Percentiles rank a stretch among this genome's conserved stretches.
Evolutionary conservation across 2,329 filamentous ascomycete species (phyloP).

Genomic region (Fusarium sp.): DNA sequence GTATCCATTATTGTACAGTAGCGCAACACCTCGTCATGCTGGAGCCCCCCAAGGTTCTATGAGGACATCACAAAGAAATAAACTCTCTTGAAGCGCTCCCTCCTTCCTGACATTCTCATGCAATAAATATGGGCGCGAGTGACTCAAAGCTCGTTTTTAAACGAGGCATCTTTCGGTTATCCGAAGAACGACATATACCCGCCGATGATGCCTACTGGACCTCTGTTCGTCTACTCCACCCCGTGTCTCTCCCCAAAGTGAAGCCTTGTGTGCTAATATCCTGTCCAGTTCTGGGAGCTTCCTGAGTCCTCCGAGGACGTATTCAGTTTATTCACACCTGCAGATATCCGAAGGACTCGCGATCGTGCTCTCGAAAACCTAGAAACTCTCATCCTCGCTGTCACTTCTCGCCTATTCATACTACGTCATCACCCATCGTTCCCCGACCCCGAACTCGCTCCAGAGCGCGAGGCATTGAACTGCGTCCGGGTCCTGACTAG

Average conservation of each 20-base stretch:
- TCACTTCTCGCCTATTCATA: constrained; percentile 84
- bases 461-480: constrained; percentile 90
- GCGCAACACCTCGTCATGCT: constrained; percentile 32
- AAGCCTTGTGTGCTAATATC: constrained; percentile 35
- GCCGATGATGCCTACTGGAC: constrained; percentile 94
- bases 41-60: constrained; percentile 23
- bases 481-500: constrained; percentile 92
- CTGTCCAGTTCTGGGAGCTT: constrained; percentile 88
- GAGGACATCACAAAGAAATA: constrained; percentile 37
- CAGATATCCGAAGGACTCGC: constrained; percentile 87
- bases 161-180: constrained; percentile 95
- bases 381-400: constrained; percentile 85
- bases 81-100: constrained; percentile 19
- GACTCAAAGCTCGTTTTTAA: constrained; percentile 99
- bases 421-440: constrained; percentile 92
- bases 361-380: constrained; percentile 88
- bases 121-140: constrained; percentile 85
- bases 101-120: constrained; percentile 38
- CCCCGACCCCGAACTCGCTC: constrained; percentile 85
- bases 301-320: constrained; percentile 96
- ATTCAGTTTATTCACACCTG: constrained; percentile 92
- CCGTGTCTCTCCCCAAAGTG: constrained; percentile 12
- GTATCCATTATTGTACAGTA: constrained; percentile 8
- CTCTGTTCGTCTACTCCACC: constrained; percentile 69
- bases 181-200: constrained; percentile 88